Evolutionary conservation across 1,284 basidiomycete genomes (phyloP), one percentile per base, ranked within the genome.

Genomic region (Malassezia caprae): DNA sequence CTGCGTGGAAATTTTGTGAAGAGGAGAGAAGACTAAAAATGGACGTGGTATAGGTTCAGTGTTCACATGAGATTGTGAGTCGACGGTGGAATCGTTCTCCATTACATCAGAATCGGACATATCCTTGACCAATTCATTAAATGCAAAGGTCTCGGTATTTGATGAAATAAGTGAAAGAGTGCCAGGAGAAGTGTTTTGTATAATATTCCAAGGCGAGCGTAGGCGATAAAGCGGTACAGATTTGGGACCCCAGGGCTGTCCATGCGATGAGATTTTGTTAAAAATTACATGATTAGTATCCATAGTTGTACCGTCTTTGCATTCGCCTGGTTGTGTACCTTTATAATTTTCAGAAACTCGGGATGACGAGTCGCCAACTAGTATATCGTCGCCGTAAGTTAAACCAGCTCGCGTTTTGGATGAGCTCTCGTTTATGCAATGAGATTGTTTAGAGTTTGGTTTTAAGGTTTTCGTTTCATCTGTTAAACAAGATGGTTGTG

Each of bases 11-110:
- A 57, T 30, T 34, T 42, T 50, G 19, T 39, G 49, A 31, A 57
- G 41, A 1, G 24, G 34, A 6, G 39, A 27, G 12, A 57, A 39
- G 23, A 17, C 4, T 10, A 57, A 39, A 17, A 57, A 52, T 19
- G 55, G 55, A 4, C 55, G 55, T 10, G 45, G 49, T 17, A 52
- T 44, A 19, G 55, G 55, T 26, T 45, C 40, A 8, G 26, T n/a
- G 15, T 39, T 21, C 17, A 21, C 21, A 19, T 21, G 37, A 21
- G n/a, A 39, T 1, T 39, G n/a, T 39, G 37, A 39, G 8, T 39
- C 37, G 17, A 13, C 11, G 4, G 15, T n/a, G 15, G 39, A 23
- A 5, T 3, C 12, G 19, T 40, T 21, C 4, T 40, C 39, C n/a
- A 8, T 23, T 13, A 21, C n/a, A 8, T 37, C 35, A n/a, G 19